Percentiles rank a stretch among this genome's conserved stretches.
phyloP scores from a whole-genome alignment of 177 flowering plant species.

The Vitis hybrid region DNA sequence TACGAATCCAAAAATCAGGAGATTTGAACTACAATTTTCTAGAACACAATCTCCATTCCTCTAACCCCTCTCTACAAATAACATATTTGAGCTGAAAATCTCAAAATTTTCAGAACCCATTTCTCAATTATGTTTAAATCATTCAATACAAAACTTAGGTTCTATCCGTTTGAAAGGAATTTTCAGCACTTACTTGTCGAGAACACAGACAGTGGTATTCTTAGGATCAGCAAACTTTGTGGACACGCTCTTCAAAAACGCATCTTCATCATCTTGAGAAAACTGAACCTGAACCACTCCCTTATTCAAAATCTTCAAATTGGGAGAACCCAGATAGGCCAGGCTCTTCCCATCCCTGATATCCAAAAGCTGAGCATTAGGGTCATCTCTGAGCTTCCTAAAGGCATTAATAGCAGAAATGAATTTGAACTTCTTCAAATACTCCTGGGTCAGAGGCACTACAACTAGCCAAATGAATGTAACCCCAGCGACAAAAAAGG shows the following conservation, averaged over 20 bases:
- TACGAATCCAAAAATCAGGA: too few relatives aligned
- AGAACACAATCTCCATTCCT: too few relatives aligned
- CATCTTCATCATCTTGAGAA: slow-evolving; percentile 55
- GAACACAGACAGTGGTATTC: slow-evolving; percentile 56
- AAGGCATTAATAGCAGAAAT: slow-evolving; percentile 72
- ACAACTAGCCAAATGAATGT: slow-evolving; percentile 82
- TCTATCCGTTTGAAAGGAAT: neutral
- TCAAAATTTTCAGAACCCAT: neutral
- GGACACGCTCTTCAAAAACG: slow-evolving; percentile 64
- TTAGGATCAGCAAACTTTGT: slow-evolving; percentile 52
- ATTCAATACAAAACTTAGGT: too few relatives aligned
- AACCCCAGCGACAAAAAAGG: slow-evolving; percentile 78
- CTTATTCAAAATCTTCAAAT: slow-evolving; percentile 64
- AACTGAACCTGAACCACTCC: slow-evolving; percentile 47
- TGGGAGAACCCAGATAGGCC: slow-evolving; percentile 58
- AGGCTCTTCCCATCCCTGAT: slow-evolving; percentile 63
- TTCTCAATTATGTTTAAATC: neutral
- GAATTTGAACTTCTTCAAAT: slow-evolving; percentile 62
- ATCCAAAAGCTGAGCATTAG: slow-evolving; percentile 64
- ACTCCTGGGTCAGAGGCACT: slow-evolving; percentile 62
- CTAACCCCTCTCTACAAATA: too few relatives aligned
- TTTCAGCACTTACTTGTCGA: slow-evolving; percentile 70
- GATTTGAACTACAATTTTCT: too few relatives aligned
- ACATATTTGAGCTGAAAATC: neutral
- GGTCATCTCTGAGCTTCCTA: slow-evolving; percentile 63